Conservation (phyloP, 495 filamentous ascomycete genomes). For the Lindgomyces ingoldianus region DNA sequence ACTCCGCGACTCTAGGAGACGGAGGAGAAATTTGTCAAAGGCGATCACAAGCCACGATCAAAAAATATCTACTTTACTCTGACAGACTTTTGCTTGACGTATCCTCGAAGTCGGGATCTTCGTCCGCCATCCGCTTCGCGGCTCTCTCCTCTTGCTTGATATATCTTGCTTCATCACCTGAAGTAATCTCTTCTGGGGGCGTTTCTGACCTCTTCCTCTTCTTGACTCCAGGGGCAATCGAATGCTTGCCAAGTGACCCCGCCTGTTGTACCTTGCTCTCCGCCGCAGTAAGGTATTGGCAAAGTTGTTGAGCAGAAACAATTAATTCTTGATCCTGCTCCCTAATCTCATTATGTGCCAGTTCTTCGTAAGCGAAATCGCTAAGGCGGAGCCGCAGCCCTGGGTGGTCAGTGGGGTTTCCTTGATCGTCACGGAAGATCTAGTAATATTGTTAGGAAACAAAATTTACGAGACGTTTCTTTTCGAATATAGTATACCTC, state of each 20-base stretch:
- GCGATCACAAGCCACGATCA: background rate
- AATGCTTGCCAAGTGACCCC: slow-evolving; percentile 4
- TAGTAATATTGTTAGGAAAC: slow-evolving; percentile 16
- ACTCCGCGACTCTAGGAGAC: background rate
- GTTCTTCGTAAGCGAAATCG: slow-evolving; percentile 31
- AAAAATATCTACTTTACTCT: background rate
- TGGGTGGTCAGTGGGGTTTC: slow-evolving; percentile 32
- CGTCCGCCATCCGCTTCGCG: slow-evolving; percentile 3
- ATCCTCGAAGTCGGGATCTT: slow-evolving; percentile 7
- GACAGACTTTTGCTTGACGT: background rate
- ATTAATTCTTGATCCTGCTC: background rate
- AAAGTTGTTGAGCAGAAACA: slow-evolving; percentile 7
- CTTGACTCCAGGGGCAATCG: slow-evolving; percentile 10
- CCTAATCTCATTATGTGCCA: slow-evolving; percentile 1
- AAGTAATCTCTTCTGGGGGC: slow-evolving; percentile 10
- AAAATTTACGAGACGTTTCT: background rate
- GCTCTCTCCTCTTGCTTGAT: slow-evolving; percentile 1
- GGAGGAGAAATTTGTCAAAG: background rate
- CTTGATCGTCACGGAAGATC: slow-evolving; percentile 34
- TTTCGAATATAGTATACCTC: slow-evolving; percentile 14
- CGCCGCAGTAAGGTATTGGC: slow-evolving; percentile 10
- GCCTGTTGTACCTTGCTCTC: slow-evolving; percentile 2
- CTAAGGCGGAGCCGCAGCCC: slow-evolving; percentile 31
- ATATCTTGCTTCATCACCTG: slow-evolving; percentile 17
- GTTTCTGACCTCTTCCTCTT: slow-evolving; percentile 12